A percentile compares a stretch with the other conserved stretches of the same genome.
Conservation (phyloP, 2,329 filamentous ascomycete species). For the Colletotrichum sp. region DNA sequence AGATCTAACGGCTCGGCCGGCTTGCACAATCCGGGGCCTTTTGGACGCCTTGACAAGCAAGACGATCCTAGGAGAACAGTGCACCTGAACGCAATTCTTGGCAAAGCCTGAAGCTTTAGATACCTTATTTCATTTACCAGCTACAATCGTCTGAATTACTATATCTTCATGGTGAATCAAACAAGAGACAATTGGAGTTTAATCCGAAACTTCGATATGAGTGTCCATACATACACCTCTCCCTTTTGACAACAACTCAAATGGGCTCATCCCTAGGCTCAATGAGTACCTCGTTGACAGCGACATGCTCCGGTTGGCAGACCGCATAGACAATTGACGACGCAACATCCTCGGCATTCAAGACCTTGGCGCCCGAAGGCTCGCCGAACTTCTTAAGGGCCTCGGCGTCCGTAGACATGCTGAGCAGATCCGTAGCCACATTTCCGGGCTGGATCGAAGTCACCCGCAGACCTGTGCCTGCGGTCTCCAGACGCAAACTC, state of each 20-base stretch:
- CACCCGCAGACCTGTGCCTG: conserved; percentile 73
- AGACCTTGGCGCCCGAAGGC: conserved; percentile 75
- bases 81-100: background rate
- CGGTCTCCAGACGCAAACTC: conserved; percentile 75
- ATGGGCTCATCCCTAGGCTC: conserved; percentile 80
- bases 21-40: background rate
- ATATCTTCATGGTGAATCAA: background rate
- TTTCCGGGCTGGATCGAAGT: conserved; percentile 82
- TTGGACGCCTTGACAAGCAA: background rate
- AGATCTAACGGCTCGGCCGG: background rate
- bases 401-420: conserved; percentile 77
- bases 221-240: background rate
- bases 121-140: background rate
- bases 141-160: background rate
- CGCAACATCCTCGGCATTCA: conserved; percentile 77
- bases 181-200: background rate
- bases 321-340: conserved; percentile 76
- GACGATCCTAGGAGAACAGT: background rate
- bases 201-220: background rate
- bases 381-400: conserved; percentile 81
- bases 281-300: conserved; percentile 82
- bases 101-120: background rate
- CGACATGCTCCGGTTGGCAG: conserved; percentile 75
- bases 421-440: conserved; percentile 73
- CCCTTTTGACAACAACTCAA: conserved; percentile 32